These are phyloP conservation scores for Cystobasidium sp. DNA, from an alignment of 1,284 basidiomycete genomes.

Conservation along the genomic window DNA sequence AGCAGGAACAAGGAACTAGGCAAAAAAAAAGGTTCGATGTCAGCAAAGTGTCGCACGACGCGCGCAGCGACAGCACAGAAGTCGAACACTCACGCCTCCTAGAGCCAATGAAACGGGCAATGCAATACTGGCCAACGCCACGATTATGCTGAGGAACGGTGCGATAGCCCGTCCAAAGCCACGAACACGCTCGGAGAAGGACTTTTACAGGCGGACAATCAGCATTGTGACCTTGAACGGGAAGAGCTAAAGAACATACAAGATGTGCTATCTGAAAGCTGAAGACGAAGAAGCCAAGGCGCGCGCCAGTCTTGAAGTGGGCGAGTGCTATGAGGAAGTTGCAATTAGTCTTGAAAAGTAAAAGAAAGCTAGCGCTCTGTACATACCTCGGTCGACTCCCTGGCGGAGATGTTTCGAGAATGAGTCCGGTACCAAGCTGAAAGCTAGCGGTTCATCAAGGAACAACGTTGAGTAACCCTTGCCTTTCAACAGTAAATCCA, in stretches of 20 bases:
- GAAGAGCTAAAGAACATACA: conserved; percentile 40
- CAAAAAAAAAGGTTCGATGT: not conserved
- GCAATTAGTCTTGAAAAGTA: not conserved
- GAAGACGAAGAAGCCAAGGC: conserved; percentile 50
- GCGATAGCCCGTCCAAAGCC: conserved; percentile 47
- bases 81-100: conserved; percentile 45
- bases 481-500: conserved; percentile 49
- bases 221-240: not conserved
- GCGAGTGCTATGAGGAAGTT: conserved; percentile 20
- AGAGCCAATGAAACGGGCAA: conserved; percentile 51
- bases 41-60: not conserved
- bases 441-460: conserved; percentile 51
- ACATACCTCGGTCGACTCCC: conserved; percentile 13
- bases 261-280: conserved; percentile 46
- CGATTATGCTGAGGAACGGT: conserved; percentile 49
- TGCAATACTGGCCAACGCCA: conserved; percentile 47
- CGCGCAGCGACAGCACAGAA: not conserved
- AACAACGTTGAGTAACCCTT: conserved; percentile 49
- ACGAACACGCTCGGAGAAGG: conserved; percentile 45
- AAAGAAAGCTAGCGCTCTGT: not conserved
- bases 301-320: conserved; percentile 48
- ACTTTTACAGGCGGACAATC: conserved; percentile 17
- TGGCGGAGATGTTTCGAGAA: conserved; percentile 43
- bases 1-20: conserved; percentile 36
- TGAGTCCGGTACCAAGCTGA: conserved; percentile 48